Conservation (phyloP, 1,284 basidiomycete genomes). For the Taiwanofungus camphoratus region DNA sequence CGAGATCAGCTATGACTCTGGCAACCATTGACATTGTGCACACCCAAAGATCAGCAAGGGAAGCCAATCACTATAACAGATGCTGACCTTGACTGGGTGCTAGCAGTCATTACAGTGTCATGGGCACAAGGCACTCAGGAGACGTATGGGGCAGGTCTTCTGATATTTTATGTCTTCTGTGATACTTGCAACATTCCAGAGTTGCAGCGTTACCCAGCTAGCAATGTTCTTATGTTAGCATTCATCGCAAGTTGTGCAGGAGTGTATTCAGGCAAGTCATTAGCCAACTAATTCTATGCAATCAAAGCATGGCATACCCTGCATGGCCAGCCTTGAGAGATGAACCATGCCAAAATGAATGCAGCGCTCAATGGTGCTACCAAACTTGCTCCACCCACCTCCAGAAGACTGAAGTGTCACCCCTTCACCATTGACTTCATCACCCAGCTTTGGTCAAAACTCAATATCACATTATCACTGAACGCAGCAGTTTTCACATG, state of each 20-base stretch:
- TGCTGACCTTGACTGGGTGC: slow-evolving; percentile 1
- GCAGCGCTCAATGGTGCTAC: slow-evolving; percentile 19
- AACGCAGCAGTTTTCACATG: slow-evolving; percentile 8
- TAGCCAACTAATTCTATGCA: slow-evolving; percentile 26
- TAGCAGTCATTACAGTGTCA: background rate
- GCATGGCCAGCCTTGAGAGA: slow-evolving; percentile 25
- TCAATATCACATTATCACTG: slow-evolving; percentile 15
- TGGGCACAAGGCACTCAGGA: slow-evolving; percentile 2
- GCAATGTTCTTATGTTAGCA: background rate
- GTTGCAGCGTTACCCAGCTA: slow-evolving; percentile 6
- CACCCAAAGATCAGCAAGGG: background rate
- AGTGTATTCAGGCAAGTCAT: slow-evolving; percentile 11
- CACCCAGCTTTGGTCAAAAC: slow-evolving; percentile 3
- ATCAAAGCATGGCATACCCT: slow-evolving; percentile 33
- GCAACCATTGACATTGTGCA: slow-evolving; percentile 5
- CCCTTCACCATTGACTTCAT: slow-evolving; percentile 24
- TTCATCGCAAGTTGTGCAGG: slow-evolving; percentile 19
- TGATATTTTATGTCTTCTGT: slow-evolving; percentile 12
- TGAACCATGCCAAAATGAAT: slow-evolving; percentile 19
- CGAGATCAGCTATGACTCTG: slow-evolving; percentile 11
- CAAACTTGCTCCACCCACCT: slow-evolving; percentile 16
- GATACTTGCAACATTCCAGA: slow-evolving; percentile 7
- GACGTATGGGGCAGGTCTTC: slow-evolving; percentile 10
- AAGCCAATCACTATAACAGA: background rate
- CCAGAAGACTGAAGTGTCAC: slow-evolving; percentile 16